Evolutionary conservation across 306 rosid species (phyloP).

Genomic region (Prunus mume): DNA sequence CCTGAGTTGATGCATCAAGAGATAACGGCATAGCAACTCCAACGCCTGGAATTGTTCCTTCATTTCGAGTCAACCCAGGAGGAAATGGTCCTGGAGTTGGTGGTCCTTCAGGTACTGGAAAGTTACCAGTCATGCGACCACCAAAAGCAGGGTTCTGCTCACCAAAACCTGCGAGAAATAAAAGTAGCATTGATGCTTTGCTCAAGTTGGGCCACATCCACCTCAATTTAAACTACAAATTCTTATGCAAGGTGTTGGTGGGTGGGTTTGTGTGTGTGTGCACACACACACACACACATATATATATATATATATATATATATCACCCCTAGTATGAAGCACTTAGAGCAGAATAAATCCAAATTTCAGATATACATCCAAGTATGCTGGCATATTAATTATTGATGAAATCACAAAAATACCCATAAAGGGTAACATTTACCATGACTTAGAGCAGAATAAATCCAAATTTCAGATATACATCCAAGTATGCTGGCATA

Average conservation of each 20-base stretch:
- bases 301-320: too few species aligned
- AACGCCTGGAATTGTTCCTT: conserved; percentile 96
- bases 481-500: not conserved
- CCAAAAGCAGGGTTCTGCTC: conserved; percentile 71
- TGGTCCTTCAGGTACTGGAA: conserved; percentile 73
- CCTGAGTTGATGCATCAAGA: conserved; percentile 62
- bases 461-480: not conserved
- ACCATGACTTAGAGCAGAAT: not conserved
- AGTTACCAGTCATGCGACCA: conserved; percentile 67
- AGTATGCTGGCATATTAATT: not conserved
- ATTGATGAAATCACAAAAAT: not conserved
- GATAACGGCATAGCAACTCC: conserved; percentile 93
- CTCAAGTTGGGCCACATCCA: not conserved
- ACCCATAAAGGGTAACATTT: not conserved
- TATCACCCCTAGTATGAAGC: not conserved
- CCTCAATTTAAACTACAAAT: conserved; percentile 2
- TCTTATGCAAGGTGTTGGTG: not conserved
- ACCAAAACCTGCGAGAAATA: conserved; percentile 61
- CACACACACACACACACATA: too few species aligned
- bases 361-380: not conserved
- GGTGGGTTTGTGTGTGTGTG: not conserved
- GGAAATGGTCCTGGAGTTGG: conserved; percentile 89
- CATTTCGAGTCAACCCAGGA: conserved; percentile 84
- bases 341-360: not conserved
- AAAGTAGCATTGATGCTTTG: not conserved